Evolutionary conservation across 2,329 filamentous ascomycete species (phyloP).

Genomic region (Cytospora leucostoma): DNA sequence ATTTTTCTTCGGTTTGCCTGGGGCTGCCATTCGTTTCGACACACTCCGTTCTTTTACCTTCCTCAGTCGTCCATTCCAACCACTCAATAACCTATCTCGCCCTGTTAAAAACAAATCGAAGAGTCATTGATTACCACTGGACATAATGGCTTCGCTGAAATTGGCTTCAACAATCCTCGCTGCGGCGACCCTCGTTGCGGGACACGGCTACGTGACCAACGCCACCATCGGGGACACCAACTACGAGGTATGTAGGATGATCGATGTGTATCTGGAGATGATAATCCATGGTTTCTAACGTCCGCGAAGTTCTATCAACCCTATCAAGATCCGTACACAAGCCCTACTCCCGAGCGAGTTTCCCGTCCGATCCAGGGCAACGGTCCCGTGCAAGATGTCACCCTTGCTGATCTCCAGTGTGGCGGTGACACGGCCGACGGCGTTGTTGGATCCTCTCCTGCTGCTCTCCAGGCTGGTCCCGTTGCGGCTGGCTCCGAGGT

Average conservation of each 20-base stretch:
- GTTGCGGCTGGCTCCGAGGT: conserved; percentile 56
- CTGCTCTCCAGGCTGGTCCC: conserved; percentile 51
- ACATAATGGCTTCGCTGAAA: conserved; percentile 23
- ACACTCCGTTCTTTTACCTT: conserved; percentile 17
- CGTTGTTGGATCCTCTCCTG: conserved; percentile 51
- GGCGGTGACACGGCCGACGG: conserved; percentile 54
- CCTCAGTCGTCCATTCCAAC: conserved; percentile 18
- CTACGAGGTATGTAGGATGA: neutral
- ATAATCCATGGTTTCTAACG: conserved; percentile 3
- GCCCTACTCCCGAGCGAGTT: conserved; percentile 40
- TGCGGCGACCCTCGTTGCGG: conserved; percentile 23
- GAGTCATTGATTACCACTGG: conserved; percentile 13
- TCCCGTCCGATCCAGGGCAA: conserved; percentile 60
- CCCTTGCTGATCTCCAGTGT: conserved; percentile 57
- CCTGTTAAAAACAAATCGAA: neutral
- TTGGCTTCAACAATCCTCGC: conserved; percentile 30
- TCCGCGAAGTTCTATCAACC: conserved; percentile 25
- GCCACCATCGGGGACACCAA: conserved; percentile 16
- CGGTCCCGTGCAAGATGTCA: conserved; percentile 57
- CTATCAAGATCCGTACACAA: conserved; percentile 22
- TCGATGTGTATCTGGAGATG: neutral
- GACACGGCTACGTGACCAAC: conserved; percentile 27
- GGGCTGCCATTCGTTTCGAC: conserved; percentile 29
- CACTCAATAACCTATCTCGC: neutral
- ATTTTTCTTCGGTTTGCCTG: conserved; percentile 27